A percentile compares a stretch with the other conserved stretches of the same genome.
Evolutionary conservation across 306 rosid genomes (phyloP).

Genomic region (Sicyos baderoa): DNA sequence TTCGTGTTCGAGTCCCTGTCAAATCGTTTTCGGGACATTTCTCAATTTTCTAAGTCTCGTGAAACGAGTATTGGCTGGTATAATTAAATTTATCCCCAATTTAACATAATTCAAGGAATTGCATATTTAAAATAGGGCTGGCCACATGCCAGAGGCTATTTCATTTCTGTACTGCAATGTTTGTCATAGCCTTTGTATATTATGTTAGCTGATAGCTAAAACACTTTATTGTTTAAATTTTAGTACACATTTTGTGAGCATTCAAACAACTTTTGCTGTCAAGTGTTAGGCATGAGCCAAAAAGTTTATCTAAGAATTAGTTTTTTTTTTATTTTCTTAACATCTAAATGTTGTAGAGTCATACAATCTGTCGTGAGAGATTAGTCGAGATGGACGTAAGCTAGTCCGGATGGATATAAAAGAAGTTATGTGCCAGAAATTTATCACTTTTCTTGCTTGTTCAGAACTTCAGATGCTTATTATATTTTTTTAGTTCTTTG

Average conservation of each 20-base stretch:
- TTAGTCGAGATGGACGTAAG: too few relatives aligned
- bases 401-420: too few relatives aligned
- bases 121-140: neutral
- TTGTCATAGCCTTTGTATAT: neutral
- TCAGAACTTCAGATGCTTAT: neutral
- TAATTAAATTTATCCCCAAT: too few relatives aligned
- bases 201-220: neutral
- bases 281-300: neutral
- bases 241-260: neutral
- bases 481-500: neutral
- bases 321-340: too few relatives aligned
- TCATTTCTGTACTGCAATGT: neutral
- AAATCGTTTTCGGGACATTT: too few relatives aligned
- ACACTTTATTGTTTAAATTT: neutral
- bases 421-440: neutral
- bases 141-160: neutral
- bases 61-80: too few relatives aligned
- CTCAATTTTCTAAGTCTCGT: too few relatives aligned
- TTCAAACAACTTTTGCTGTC: neutral
- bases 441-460: neutral
- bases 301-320: too few relatives aligned
- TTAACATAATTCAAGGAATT: neutral
- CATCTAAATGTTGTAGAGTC: too few relatives aligned
- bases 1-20: too few relatives aligned
- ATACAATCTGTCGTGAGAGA: too few relatives aligned